A percentile compares a stretch with the other conserved stretches of the same genome.
phyloP scores from a whole-genome alignment of 192 early-diverging fungal species.

The Spizellomyces sp. region DNA sequence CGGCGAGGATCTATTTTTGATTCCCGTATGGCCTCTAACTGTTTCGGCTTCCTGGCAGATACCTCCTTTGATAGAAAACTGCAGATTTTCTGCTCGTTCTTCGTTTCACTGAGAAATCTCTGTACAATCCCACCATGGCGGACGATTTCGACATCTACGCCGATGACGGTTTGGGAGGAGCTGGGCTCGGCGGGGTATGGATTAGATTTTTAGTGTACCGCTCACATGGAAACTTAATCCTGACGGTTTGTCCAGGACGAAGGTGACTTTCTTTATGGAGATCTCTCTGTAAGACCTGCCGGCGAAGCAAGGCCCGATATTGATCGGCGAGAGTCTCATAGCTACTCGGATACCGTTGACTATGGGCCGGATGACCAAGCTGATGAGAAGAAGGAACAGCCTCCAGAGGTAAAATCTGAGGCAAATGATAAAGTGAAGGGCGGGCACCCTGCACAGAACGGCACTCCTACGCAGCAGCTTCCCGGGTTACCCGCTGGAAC shows the following conservation, averaged over 20 bases:
- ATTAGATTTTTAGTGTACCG: background rate
- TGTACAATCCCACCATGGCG: background rate
- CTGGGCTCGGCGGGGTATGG: slow-evolving; percentile 3
- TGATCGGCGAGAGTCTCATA: slow-evolving; percentile 12
- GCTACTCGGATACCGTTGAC: slow-evolving; percentile 15
- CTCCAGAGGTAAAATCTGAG: background rate
- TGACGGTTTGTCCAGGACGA: slow-evolving; percentile 2
- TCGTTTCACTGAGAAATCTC: too few relatives aligned
- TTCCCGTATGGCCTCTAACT: too few relatives aligned
- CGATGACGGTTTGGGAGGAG: slow-evolving; percentile 15
- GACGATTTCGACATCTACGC: slow-evolving; percentile 37
- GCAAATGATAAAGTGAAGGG: too few relatives aligned
- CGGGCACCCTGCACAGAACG: too few relatives aligned
- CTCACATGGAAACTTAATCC: background rate
- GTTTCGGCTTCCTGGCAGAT: too few relatives aligned
- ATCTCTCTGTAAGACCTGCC: background rate
- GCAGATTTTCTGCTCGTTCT: too few relatives aligned
- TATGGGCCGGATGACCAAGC: slow-evolving; percentile 23
- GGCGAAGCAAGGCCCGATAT: background rate
- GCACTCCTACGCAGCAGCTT: too few relatives aligned
- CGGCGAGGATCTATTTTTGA: too few relatives aligned
- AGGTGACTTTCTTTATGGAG: slow-evolving; percentile 25
- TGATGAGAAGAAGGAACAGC: background rate
- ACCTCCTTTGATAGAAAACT: too few relatives aligned
- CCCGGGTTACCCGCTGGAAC: too few relatives aligned